Evolutionary conservation across 805 yeast species (phyloP).

Genomic region (Cyberlindnera xishuangbannaensis): DNA sequence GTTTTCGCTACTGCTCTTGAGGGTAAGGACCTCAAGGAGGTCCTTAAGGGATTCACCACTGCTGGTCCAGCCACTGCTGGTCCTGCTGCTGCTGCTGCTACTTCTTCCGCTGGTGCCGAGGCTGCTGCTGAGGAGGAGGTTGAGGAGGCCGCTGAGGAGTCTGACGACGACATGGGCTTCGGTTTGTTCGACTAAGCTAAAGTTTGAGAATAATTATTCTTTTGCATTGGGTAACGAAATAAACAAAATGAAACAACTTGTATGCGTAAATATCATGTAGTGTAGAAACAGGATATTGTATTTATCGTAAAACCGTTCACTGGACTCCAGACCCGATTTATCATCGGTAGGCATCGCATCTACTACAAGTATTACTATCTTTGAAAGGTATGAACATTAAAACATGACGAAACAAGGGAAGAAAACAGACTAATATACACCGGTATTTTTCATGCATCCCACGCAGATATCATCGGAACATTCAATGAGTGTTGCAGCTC

Average conservation of each 20-base stretch:
- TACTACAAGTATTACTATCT: too few species aligned
- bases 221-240: constrained; percentile 13
- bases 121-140: constrained; percentile 59
- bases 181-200: constrained; percentile 74
- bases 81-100: constrained; percentile 42
- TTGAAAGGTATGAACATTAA: constrained; percentile 9
- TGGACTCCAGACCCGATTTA: too few species aligned
- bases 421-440: constrained; percentile 13
- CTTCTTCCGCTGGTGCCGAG: constrained; percentile 40
- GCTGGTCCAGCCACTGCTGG: constrained; percentile 47
- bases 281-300: neutral
- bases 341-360: too few species aligned
- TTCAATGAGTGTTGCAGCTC: neutral
- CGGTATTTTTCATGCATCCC: constrained; percentile 4
- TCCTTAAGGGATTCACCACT: constrained; percentile 52
- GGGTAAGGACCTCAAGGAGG: constrained; percentile 67
- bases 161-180: constrained; percentile 86
- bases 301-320: too few species aligned
- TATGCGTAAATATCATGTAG: constrained; percentile 3
- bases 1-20: constrained; percentile 79
- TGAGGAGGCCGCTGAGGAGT: constrained; percentile 57
- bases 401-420: constrained; percentile 12
- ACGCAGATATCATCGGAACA: neutral
- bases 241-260: constrained; percentile 5
- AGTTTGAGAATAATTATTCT: constrained; percentile 3